Evolutionary conservation across 176 grass and related monocot genomes (phyloP), one percentile per base, ranked within the genome.

Genomic region (Rhynchospora breviuscula): DNA sequence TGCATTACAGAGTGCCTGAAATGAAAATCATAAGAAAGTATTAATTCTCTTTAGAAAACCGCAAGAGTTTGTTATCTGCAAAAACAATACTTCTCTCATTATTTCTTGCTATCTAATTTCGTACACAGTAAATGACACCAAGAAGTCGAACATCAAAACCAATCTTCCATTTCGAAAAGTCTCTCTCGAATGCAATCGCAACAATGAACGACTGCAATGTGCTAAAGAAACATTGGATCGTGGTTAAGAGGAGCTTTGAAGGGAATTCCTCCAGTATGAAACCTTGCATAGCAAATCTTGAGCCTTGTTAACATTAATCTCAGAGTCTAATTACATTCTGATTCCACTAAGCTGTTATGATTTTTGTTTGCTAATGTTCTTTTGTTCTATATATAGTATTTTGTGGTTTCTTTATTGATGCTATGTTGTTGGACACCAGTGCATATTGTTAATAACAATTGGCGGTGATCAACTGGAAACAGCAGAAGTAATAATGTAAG

Each of bases 81-180:
- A 29, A 29, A 29, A 1, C 26, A 29, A 29, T 29, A 0, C 26
- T 29, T 29, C 26, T 29, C 26, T 29, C 26, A 29, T 58, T 59
- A 69, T 89, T 89, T 40, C 35, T 40, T 4, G 35, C 35, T 29
- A 56, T 2, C 31, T 78, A 31, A 9, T 3, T 71, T 57, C 63
- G 46, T 74, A 87, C 79, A 8, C 29, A 53, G 23, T 89, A 85
- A 54, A 70, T 10, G 60, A 96, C 61, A 43, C 87, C 87, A 44
- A 96, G 83, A n/a, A 93, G 57, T 65, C 49, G 51, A 73, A 79
- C 63, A 44, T 93, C 90, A 12, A 80, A 85, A 14, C 79, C 79
- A 59, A 96, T 72, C 74, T 63, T 70, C 90, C 93, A 96, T 81
- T 90, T 84, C 3, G 83, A 67, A 12, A 89, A 76, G 49, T 91